Evolutionary conservation across 2,329 filamentous ascomycete genomes (phyloP).

Genomic region (Trichoderma sp.): DNA sequence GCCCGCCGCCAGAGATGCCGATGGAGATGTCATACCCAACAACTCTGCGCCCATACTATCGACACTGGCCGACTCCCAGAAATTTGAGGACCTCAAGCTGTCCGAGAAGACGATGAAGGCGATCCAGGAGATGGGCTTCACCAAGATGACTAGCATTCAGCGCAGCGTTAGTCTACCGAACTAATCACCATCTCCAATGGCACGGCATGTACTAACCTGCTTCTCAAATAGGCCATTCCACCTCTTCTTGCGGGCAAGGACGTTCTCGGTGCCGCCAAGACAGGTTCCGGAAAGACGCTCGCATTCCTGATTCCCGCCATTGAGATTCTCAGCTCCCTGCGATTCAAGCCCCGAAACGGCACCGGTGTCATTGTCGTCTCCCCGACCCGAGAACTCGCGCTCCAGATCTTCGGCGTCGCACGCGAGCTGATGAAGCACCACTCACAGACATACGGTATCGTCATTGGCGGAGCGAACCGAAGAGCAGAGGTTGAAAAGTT

Average conservation of each 20-base stretch:
- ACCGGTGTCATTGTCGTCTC: constrained; percentile 88
- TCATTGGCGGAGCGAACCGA: constrained; percentile 91
- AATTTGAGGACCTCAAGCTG: constrained; percentile 78
- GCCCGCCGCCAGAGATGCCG: constrained; percentile 25
- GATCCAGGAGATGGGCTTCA: constrained; percentile 87
- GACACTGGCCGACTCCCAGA: constrained; percentile 60
- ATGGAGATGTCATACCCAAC: constrained; percentile 35
- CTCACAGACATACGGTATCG: constrained; percentile 91
- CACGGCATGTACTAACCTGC: background rate
- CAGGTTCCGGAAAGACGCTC: constrained; percentile 91
- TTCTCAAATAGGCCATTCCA: constrained; percentile 61
- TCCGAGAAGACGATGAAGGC: constrained; percentile 87
- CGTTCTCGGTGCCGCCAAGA: constrained; percentile 93
- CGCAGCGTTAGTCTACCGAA: constrained; percentile 45
- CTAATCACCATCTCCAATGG: background rate
- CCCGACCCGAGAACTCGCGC: constrained; percentile 67
- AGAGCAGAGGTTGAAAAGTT: constrained; percentile 93
- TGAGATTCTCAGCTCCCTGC: constrained; percentile 84
- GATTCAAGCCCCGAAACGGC: constrained; percentile 92
- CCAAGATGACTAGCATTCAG: constrained; percentile 95
- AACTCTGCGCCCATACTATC: constrained; percentile 48
- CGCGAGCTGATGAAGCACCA: constrained; percentile 90
- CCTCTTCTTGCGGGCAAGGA: constrained; percentile 86
- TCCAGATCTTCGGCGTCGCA: constrained; percentile 89
- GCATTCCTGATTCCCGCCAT: constrained; percentile 92